Percentiles rank a stretch among this genome's conserved stretches.
phyloP scores from a whole-genome alignment of 805 yeast genomes.

The Cyberlindnera xishuangbannaensis region DNA sequence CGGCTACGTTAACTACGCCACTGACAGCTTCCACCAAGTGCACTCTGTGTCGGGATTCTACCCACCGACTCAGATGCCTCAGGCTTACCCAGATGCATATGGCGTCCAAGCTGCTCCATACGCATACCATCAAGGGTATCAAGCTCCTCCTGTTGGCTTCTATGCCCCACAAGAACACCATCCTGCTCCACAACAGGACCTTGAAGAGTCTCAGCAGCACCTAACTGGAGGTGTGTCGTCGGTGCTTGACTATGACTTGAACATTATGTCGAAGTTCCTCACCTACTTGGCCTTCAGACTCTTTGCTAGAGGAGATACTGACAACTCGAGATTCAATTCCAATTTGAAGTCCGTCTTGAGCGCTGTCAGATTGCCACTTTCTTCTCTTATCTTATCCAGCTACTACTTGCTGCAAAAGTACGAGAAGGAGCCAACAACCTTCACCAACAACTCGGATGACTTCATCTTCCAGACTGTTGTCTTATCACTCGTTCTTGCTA shows the following conservation, averaged over 20 bases:
- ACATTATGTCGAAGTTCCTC: constrained; percentile 73
- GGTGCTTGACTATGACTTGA: constrained; percentile 73
- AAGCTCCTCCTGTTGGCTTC: constrained; percentile 3
- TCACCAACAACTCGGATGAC: constrained; percentile 27
- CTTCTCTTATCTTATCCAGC: constrained; percentile 73
- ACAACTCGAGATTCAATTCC: constrained; percentile 42
- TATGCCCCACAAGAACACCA: constrained; percentile 10
- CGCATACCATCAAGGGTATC: constrained; percentile 6
- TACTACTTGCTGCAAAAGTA: constrained; percentile 69
- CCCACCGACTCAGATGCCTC: constrained; percentile 4
- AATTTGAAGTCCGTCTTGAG: constrained; percentile 64
- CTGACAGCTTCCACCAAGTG: constrained; percentile 3
- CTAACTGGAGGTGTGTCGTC: constrained; percentile 68
- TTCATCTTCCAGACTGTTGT: constrained; percentile 51
- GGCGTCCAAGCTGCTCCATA: constrained; percentile 2
- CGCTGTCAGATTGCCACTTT: constrained; percentile 83
- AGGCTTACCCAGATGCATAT: constrained; percentile 1
- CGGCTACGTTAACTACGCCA: constrained; percentile 14
- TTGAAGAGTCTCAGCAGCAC: constrained; percentile 19
- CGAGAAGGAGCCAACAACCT: constrained; percentile 30
- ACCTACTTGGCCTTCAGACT: constrained; percentile 69
- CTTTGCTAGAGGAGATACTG: constrained; percentile 44
- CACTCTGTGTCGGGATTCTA: constrained; percentile 6
- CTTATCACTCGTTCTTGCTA: constrained; percentile 73
- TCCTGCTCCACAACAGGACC: constrained; percentile 6